Evolutionary conservation across 1,284 basidiomycete genomes (phyloP), one percentile per base, ranked within the genome.

Genomic region (Thecaphora frezii): DNA sequence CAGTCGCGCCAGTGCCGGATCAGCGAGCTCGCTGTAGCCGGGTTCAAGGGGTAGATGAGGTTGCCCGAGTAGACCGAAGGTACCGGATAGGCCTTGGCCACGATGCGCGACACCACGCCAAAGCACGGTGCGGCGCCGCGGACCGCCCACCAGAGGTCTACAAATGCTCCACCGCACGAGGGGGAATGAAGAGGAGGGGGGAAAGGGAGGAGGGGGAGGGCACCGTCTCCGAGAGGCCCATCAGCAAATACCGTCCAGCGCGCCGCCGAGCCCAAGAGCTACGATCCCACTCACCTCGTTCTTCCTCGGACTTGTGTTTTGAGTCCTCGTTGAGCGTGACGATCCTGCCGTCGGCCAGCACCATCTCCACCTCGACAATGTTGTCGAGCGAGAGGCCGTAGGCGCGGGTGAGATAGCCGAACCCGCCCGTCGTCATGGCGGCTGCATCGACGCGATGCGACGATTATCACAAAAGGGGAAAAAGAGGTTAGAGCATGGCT

Each of bases 1-100:
- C 91, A 93, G 79, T 94, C 92, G 25, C 91, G 86, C 82, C 92
- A 91, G 79, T 94, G 91, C 64, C 87, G 88, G 76, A 94, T 87
- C 33, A 94, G 84, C 8, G 89, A 91, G 9, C 89, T 86, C 0
- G 91, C 88, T 0, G 90, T 93, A 9, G 86, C 84, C 43, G 85
- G 85, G 75, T 90, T 87, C 81, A 93, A 92, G 24, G 89, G 88
- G 78, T 90, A 94, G 69, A 94, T 87, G 48, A 93, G 82, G 77
- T 92, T 93, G 12, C 91, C 91, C 16, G 91, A 90, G 67, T 89
- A 93, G 2, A 93, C 90, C 14, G 89, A 86, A 2, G 91, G 89
- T 2, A 93, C 85, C 2, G 90, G 91, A 77, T 85, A 93, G 18
- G 91, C 91, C 85, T 88, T 21, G 87, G 88, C 64, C 66, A 90